phyloP scores from a whole-genome alignment of 2,329 filamentous ascomycete genomes.

The Emmonsia crescens region DNA sequence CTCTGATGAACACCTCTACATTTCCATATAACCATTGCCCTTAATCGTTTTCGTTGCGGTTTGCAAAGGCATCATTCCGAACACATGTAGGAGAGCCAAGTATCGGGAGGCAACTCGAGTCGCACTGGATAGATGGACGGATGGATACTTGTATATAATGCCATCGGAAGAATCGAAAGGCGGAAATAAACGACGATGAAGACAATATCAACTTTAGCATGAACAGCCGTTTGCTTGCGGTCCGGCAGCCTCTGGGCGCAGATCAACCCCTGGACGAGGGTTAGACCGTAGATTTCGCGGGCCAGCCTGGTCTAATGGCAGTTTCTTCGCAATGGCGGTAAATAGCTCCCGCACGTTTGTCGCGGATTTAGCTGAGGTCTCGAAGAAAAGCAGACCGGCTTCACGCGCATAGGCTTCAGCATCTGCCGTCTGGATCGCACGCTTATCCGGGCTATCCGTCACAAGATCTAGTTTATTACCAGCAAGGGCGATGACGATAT shows the following conservation, averaged over 20 bases:
- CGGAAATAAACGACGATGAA: neutral
- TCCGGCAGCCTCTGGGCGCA: constrained; percentile 51
- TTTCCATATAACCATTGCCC: neutral
- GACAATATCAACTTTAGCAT: constrained; percentile 39
- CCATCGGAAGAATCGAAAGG: neutral
- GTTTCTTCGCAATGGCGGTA: constrained; percentile 93
- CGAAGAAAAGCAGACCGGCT: constrained; percentile 91
- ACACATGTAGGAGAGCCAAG: neutral
- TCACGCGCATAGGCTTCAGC: constrained; percentile 93
- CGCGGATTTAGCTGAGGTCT: constrained; percentile 94
- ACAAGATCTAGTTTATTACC: constrained; percentile 98
- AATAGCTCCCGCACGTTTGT: constrained; percentile 95
- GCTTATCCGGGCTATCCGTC: constrained; percentile 88
- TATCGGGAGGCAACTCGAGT: neutral
- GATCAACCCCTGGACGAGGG: constrained; percentile 54
- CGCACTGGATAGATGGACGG: neutral
- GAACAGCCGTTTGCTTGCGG: constrained; percentile 53
- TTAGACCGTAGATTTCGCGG: constrained; percentile 68
- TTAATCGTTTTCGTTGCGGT: neutral
- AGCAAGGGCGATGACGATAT: constrained; percentile 96
- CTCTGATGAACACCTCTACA: too few species aligned
- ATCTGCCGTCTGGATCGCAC: constrained; percentile 77
- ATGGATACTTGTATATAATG: neutral
- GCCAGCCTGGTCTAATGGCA: constrained; percentile 92
- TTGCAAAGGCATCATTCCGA: neutral